Base-by-base conservation (phyloP, 2,329 filamentous ascomycete species). In the Nannizzia gypsea region DNA sequence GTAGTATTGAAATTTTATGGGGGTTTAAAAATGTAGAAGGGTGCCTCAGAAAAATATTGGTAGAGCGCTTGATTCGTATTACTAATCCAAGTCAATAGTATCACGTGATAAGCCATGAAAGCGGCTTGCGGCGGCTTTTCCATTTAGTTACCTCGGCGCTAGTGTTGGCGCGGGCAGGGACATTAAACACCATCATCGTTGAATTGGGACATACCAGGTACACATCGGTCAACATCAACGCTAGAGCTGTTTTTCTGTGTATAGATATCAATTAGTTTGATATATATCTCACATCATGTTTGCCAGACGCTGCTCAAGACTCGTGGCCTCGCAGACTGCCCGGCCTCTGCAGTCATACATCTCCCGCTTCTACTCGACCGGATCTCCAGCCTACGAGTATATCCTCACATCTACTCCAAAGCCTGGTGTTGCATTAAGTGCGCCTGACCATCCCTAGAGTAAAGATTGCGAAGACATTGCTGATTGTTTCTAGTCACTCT, bases 341-440 rank as follows among this genome's bases (percentile, higher is more conserved):
- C 65, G 70, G 58, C 69, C 72, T 38, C 68, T 74, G 64, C 69
- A 67, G 57, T 70, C 70, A 42, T 74, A 70, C 63, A 61, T 66
- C 36, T 61, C 62, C 58, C 69, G 72, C 58, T 66, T 67, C 36
- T 76, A 73, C 64, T 78, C 76, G 61, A 76, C 75, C 64, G 72
- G 71, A 60, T 70, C 70, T 52, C 67, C 74, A 61, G 74, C 73
- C 59, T 96, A 95, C 75, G 88, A 96, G 70, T 86, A 87, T 74
- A 85, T 97, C 67, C 79, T 93, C 66, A 85, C 90, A 57, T 90
- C 89, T 17, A 84, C 83, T 65, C 92, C 92, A 8, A 88, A 87
- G 73, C 87, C 89, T n/a, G 90, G 91, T 57, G 91, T 99, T 61
- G 89, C 89, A 1, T 82, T 96, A 77, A 88, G 92, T 96, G 80